Percentiles rank a stretch among this genome's conserved stretches.
Conservation (phyloP, 768 basidiomycete genomes). For the Suillus lakei region DNA sequence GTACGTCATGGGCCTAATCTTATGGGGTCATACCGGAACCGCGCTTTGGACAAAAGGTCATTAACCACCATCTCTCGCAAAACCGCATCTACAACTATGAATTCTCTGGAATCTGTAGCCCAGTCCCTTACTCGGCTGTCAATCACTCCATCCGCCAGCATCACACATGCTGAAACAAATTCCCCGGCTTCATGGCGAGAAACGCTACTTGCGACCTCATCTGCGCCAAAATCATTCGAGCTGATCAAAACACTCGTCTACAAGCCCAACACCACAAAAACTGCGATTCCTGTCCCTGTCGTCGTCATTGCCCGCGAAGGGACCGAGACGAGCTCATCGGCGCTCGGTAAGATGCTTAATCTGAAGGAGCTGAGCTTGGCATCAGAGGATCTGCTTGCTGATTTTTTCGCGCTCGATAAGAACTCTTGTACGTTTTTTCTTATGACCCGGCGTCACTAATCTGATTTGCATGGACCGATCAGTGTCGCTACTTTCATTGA, state of each 20-base stretch:
- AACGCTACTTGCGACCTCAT: constrained; percentile 57
- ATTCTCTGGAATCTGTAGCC: constrained; percentile 36
- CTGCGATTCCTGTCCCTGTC: constrained; percentile 81
- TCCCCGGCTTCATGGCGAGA: constrained; percentile 82
- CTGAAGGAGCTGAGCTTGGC: constrained; percentile 90
- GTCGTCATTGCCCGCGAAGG: constrained; percentile 85
- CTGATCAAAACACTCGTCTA: constrained; percentile 89
- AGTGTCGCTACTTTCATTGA: constrained; percentile 87
- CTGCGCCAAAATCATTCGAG: constrained; percentile 64
- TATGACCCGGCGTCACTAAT: neutral
- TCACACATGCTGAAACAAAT: constrained; percentile 64
- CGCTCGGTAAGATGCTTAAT: constrained; percentile 78
- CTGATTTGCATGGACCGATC: constrained; percentile 17
- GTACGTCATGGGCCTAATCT: constrained; percentile 14
- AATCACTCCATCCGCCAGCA: constrained; percentile 54
- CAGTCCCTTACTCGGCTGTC: constrained; percentile 56
- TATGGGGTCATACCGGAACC: constrained; percentile 31
- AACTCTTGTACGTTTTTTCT: constrained; percentile 71
- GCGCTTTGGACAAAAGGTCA: constrained; percentile 21
- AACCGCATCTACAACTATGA: constrained; percentile 35
- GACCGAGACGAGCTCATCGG: constrained; percentile 80
- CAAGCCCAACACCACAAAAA: constrained; percentile 97
- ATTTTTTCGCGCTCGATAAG: constrained; percentile 86
- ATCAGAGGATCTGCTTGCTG: constrained; percentile 81
- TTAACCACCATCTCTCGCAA: constrained; percentile 5